Percentiles rank a stretch among this genome's conserved stretches.
Conservation (phyloP, 1,284 basidiomycete genomes). For the Ceratobasidium papillatum region DNA sequence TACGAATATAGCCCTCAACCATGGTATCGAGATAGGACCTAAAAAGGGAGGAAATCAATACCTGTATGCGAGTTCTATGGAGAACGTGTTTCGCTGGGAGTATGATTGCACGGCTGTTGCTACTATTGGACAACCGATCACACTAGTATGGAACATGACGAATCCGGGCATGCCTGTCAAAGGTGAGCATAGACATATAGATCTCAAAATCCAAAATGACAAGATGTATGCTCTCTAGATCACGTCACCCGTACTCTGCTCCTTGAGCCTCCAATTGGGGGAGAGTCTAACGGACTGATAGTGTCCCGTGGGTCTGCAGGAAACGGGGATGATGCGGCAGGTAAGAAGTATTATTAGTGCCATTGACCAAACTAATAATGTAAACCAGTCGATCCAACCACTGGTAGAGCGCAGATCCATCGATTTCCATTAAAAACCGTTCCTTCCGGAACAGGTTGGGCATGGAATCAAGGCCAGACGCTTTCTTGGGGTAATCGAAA, state of each 20-base stretch:
- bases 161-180: conserved; percentile 51
- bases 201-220: not conserved
- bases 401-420: conserved; percentile 57
- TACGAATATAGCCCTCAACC: conserved; percentile 53
- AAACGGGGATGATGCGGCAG: conserved; percentile 54
- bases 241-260: conserved; percentile 54
- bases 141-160: conserved; percentile 49
- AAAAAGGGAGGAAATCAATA: conserved; percentile 30
- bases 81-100: conserved; percentile 31
- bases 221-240: conserved; percentile 46
- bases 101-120: conserved; percentile 27
- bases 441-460: conserved; percentile 35
- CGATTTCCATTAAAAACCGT: conserved; percentile 43
- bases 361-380: not conserved
- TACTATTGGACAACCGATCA: conserved; percentile 41
- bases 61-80: conserved; percentile 45
- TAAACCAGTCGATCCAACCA: conserved; percentile 42
- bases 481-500: conserved; percentile 58
- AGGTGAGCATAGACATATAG: not conserved
- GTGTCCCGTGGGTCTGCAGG: conserved; percentile 53
- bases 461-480: conserved; percentile 52
- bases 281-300: conserved; percentile 43
- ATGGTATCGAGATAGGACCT: conserved; percentile 54
- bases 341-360: not conserved
- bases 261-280: conserved; percentile 46